Base-by-base conservation (phyloP, 768 basidiomycete species). In the Psilocybe azurescens region DNA sequence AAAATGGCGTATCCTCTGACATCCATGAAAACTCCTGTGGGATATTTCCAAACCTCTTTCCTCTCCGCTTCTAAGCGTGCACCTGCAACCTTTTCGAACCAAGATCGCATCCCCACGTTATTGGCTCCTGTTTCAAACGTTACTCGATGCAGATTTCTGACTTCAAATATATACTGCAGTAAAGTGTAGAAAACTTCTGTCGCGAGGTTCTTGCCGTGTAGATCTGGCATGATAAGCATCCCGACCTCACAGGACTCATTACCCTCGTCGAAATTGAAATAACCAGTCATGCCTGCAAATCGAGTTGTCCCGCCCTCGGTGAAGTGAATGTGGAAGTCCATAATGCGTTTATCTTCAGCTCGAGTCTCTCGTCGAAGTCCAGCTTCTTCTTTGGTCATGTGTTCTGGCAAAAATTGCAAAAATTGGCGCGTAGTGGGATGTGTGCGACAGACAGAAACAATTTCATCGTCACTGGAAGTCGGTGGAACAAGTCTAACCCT, bases 181-280 rank as follows among this genome's bases (percentile, higher is more conserved):
- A 81, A 32, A 10, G 72, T 69, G 61, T 83, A 80, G 29, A 84
- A 68, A 10, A 78, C 72, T 52, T 83, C 83, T 11, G 82, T 83
- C 38, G 77, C 81, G 51, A 80, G 61, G 1, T 78, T 78, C 33
- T 71, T 69, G 32, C 78, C 73, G 33, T 79, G 77, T 6, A 72
- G 60, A 20, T 77, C 74, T 5, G 80, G 76, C 32, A 67, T 61
- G 44, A 83, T 64, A 20, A 80, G 61, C 59, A 84, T 78, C 13
- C 82, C 81, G 3, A 72, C 69, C 60, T 83, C 80, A 63, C 80
- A 81, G 11, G 76, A 77, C 6, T 65, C 65, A 60, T 77, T 67
- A 8, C 38, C 51, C 5, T 68, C 67, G 59, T 83, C 76, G 61
- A 83, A 69, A 39, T 78, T 69, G 66, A 79, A 79, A 57, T 79